These are phyloP conservation scores for Epichloe bromicola DNA, from an alignment of 2,329 filamentous ascomycete species.

Conservation along the genomic window DNA sequence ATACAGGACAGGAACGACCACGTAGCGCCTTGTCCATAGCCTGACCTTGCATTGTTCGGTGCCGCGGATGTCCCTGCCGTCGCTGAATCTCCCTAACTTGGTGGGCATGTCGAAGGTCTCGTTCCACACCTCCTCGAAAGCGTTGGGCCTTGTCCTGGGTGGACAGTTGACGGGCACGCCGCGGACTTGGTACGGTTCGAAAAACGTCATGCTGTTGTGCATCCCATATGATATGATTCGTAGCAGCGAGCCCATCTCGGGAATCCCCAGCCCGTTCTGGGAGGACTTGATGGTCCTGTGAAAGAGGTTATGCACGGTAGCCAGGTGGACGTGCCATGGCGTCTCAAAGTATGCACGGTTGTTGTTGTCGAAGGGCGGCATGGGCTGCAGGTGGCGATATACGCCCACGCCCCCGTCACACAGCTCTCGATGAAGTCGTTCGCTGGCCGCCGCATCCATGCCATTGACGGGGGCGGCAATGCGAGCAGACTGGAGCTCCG, in stretches of 20 bases:
- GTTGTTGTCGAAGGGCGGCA: slow-evolving; percentile 9
- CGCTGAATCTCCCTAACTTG: slow-evolving; percentile 3
- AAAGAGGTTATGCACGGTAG: slow-evolving; percentile 8
- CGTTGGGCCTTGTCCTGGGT: background rate
- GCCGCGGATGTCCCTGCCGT: background rate
- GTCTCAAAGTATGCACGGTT: background rate
- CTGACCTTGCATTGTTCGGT: background rate
- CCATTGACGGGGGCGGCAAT: slow-evolving; percentile 1
- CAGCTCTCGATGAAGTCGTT: background rate
- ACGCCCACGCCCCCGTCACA: background rate
- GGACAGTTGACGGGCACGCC: background rate
- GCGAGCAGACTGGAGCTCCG: background rate
- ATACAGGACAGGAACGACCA: slow-evolving; percentile 9
- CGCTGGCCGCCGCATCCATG: background rate
- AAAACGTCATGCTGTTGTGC: slow-evolving; percentile 6
- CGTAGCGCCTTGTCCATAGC: slow-evolving; percentile 5
- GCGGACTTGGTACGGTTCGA: slow-evolving; percentile 4
- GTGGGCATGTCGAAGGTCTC: slow-evolving; percentile 3
- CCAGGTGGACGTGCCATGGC: slow-evolving; percentile 8
- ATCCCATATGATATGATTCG: slow-evolving; percentile 11
- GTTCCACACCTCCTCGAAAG: slow-evolving; percentile 1
- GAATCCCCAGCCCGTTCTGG: background rate
- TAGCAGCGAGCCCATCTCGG: slow-evolving; percentile 7
- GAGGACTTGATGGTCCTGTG: slow-evolving; percentile 1
- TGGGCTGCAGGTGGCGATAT: slow-evolving; percentile 8